Conservation (phyloP, 2,329 filamentous ascomycete genomes). For the Myriosclerotinia curreyana region DNA sequence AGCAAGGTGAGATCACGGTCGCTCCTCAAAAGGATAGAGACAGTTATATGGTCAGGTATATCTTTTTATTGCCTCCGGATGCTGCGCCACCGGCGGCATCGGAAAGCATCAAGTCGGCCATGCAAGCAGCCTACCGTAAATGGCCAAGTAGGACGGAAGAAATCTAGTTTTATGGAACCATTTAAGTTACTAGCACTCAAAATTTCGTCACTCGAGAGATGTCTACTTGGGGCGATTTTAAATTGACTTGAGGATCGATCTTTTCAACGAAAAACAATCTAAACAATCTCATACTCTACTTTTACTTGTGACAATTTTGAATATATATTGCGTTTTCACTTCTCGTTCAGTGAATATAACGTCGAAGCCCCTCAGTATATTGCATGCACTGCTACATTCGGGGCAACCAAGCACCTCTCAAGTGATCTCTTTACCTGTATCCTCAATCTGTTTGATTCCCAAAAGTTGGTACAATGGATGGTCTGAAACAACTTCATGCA, state of each 20-base stretch:
- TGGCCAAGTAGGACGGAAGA: not conserved
- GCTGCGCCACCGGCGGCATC: too few species aligned
- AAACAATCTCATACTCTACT: too few species aligned
- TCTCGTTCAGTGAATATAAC: not conserved
- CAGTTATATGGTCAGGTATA: not conserved
- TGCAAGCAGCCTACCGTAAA: not conserved
- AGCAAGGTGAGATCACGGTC: not conserved
- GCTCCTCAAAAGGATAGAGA: too few species aligned
- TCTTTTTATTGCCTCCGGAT: slow-evolving; percentile 1
- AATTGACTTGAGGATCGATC: too few species aligned
- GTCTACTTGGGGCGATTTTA: too few species aligned
- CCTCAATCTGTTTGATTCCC: not conserved
- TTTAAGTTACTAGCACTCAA: not conserved
- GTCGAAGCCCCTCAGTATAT: not conserved
- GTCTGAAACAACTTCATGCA: not conserved
- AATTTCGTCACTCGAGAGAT: too few species aligned
- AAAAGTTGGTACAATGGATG: not conserved
- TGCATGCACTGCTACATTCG: not conserved
- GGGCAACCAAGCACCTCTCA: not conserved
- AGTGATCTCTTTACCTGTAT: not conserved
- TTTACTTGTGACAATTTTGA: too few species aligned
- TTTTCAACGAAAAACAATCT: too few species aligned
- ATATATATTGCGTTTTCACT: not conserved
- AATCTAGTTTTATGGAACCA: not conserved
- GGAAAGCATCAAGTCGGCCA: not conserved